phyloP scores from a whole-genome alignment of 208 protist genomes.

The Novymonas esmeraldas region DNA sequence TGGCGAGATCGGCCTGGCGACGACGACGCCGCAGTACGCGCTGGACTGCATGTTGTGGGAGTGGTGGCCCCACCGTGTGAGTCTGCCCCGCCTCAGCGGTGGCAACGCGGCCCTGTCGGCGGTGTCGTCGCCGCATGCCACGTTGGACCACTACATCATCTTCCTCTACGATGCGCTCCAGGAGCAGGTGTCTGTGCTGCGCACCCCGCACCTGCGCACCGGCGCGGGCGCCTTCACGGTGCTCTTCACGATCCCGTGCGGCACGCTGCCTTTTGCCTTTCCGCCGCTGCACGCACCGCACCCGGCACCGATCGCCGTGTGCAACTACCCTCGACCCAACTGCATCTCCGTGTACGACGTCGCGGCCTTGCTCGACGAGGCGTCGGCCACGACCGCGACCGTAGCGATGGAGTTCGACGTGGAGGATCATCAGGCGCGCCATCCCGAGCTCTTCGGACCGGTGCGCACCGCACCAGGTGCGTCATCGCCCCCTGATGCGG shows the following conservation, averaged over 20 bases:
- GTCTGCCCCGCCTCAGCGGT: constrained; percentile 38
- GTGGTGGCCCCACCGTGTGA: constrained; percentile 71
- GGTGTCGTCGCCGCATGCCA: constrained; percentile 44
- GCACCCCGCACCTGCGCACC: constrained; percentile 53
- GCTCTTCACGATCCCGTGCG: constrained; percentile 53
- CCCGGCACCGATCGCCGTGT: constrained; percentile 67
- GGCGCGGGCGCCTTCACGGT: constrained; percentile 41
- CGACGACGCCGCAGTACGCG: constrained; percentile 21
- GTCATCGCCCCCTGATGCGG: no score
- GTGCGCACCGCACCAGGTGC: constrained; percentile 3
- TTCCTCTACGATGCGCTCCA: constrained; percentile 65
- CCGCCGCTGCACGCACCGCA: constrained; percentile 50
- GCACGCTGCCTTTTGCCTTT: constrained; percentile 56
- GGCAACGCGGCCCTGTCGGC: constrained; percentile 56
- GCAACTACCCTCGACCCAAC: constrained; percentile 60
- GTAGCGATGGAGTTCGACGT: constrained; percentile 18
- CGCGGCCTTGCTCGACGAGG: constrained; percentile 22
- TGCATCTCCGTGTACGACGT: constrained; percentile 63
- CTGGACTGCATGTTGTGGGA: constrained; percentile 57
- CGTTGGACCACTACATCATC: constrained; percentile 34
- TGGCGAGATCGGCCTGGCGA: constrained; percentile 41
- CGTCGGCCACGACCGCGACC: constrained; percentile 8
- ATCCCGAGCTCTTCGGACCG: constrained; percentile 20
- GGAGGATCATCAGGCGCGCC: constrained; percentile 10
- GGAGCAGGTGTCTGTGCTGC: constrained; percentile 40